These are phyloP conservation scores for Fusarium abutilonis DNA, from an alignment of 2,329 filamentous ascomycete species.

Conservation along the genomic window DNA sequence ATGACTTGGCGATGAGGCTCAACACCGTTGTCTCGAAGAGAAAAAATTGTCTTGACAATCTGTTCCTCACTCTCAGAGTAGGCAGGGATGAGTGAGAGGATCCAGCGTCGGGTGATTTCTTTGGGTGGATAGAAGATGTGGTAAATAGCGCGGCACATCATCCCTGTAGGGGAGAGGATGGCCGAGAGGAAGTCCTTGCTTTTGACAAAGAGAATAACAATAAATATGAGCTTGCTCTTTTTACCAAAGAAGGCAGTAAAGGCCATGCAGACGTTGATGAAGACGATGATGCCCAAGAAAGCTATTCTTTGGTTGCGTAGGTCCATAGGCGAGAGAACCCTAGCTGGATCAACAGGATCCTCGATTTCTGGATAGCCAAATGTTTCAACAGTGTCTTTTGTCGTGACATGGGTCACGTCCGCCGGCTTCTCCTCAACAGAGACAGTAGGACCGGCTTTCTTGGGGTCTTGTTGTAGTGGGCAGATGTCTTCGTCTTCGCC, in stretches of 20 bases:
- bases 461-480: slow-evolving; percentile 3
- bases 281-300: slow-evolving; percentile 27
- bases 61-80: slow-evolving; percentile 42
- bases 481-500: slow-evolving; percentile 3
- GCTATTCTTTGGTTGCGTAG: slow-evolving; percentile 32
- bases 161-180: slow-evolving; percentile 27
- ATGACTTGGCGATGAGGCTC: slow-evolving; percentile 39
- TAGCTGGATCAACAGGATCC: slow-evolving; percentile 32
- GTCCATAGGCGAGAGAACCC: slow-evolving; percentile 18
- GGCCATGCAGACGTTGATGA: slow-evolving; percentile 33
- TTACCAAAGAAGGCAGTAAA: slow-evolving; percentile 29
- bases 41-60: slow-evolving; percentile 40
- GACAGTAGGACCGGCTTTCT: neutral
- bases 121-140: slow-evolving; percentile 13
- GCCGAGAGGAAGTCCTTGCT: slow-evolving; percentile 39
- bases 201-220: slow-evolving; percentile 34
- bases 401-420: neutral
- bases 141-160: slow-evolving; percentile 9
- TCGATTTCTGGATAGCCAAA: slow-evolving; percentile 32
- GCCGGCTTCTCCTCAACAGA: neutral
- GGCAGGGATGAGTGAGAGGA: slow-evolving; percentile 37
- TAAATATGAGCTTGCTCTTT: slow-evolving; percentile 32
- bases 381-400: slow-evolving; percentile 22
- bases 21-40: slow-evolving; percentile 35
- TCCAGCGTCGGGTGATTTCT: slow-evolving; percentile 23